Base-by-base conservation (phyloP, 164 flowering plant species). In the Brasenia schreberi region DNA sequence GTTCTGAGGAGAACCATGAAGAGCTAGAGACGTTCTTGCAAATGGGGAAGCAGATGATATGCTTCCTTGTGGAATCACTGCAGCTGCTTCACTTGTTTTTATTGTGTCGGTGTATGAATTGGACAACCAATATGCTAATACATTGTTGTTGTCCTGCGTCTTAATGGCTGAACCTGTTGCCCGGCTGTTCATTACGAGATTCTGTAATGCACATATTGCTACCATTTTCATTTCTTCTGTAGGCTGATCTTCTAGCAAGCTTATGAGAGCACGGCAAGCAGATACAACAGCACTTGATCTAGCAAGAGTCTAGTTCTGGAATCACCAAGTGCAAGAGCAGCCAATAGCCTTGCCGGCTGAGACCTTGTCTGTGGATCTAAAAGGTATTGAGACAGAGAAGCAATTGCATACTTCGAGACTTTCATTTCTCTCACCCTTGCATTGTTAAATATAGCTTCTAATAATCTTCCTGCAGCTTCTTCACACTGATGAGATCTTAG, bases 181-280 rank as follows among this genome's bases (percentile, higher is more conserved):
- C 33, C 89, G 70, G 70, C 89, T 86, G 73, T 78, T 77, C 91
- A 82, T 88, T 6, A 88, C 95, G 72, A 88, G 89, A 72, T 88
- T 88, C 72, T 88, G 95, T 78, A 88, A 74, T 6, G 95, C 88
- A 73, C 95, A 88, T 53, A 88, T 82, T 5, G 91, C 91, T 39
- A 88, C 91, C 39, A 88, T 87, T 77, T 88, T 88, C 89, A 86
- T 86, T 73, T 88, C 95, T 80, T 88, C 95, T 7, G 95, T 83
- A 7, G 95, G 91, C 65, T 88, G 91, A 44, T 86, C 91, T 75
- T 88, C 91, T 53, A 88, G 88, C 71, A 86, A 76, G 79, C 84
- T 88, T 58, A 88, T 89, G 56, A 88, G 77, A n/a, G 95, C 95
- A 67, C 91, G 85, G 67, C 91, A 88, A 68, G 91, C 89, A 43